Base-by-base conservation (phyloP, 1,139 yeast genomes). In the Suhomyces coccinellae region DNA sequence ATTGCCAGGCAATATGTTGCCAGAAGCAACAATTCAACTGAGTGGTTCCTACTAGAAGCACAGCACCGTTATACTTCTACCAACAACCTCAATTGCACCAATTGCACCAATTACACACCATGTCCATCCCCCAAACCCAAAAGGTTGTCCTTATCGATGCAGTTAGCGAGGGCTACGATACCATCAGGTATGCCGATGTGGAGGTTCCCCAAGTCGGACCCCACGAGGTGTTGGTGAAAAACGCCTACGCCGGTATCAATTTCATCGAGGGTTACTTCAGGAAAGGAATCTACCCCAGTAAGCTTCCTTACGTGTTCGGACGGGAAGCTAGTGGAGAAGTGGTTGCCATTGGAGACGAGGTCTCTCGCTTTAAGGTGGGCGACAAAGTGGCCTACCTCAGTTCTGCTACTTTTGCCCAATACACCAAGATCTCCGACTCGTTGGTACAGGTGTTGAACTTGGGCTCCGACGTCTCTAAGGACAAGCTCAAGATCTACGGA, bases 201-300 rank as follows among this genome's bases (percentile, higher is more conserved):
- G 78, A 83, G 4, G 78, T 84, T 8, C 95, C 96, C 1, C 59
- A 66, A 40, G 71, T 85, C 46, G 73, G 70, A 2, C 62, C 70
- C 9, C 65, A 67, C 41, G 87, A 88, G 53, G 63, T 90, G 9
- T 71, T 90, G 42, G 72, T 90, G 58, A 85, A 85, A 63, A 86
- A 85, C 67, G 72, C 71, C 46, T 89, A 79, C 55, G 75, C 89
- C 6, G 97, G 97, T 17, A 70, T 90, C 56, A 90, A 90, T 57
- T 87, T 80, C 69, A 85, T 89, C 52, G 97, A 90, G 57, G 74
- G 82, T 3, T 90, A 90, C 66, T 87, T 86, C 70, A 78, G 97
- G 58, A 77, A 70, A 43, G 97, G 97, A 3, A 57, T 84, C 6
- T 90, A 89, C 58, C 85, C 87, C 4, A 59, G 73, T 3, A 54